A percentile compares a stretch with the other conserved stretches of the same genome.
phyloP scores from a whole-genome alignment of 1,284 basidiomycete species.

The Rhodotorula mucilaginosa region DNA sequence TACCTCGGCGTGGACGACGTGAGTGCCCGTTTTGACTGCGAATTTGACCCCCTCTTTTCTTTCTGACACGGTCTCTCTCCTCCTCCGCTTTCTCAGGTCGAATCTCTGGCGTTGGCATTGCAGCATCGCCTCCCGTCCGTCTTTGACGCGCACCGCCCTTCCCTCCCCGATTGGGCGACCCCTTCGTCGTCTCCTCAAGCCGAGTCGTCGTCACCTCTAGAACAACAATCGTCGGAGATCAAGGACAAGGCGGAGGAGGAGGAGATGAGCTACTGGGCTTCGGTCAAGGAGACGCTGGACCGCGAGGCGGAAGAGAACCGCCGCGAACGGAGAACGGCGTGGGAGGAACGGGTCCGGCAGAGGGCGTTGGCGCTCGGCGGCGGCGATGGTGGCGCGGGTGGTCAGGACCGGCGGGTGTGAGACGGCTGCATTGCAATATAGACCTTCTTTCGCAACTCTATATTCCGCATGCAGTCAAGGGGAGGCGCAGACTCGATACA shows the following conservation, averaged over 20 bases:
- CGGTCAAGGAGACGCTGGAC: slow-evolving; percentile 35
- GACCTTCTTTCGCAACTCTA: too few species aligned
- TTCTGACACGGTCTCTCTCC: neutral
- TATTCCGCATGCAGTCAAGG: too few species aligned
- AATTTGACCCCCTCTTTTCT: neutral
- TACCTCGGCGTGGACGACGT: slow-evolving; percentile 33
- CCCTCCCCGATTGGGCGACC: slow-evolving; percentile 26
- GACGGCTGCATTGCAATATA: too few species aligned
- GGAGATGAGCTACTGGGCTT: slow-evolving; percentile 33
- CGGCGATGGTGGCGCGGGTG: neutral
- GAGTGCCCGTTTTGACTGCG: slow-evolving; percentile 1
- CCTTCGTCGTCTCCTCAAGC: slow-evolving; percentile 2
- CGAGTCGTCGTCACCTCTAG: neutral
- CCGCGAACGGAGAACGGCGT: slow-evolving; percentile 10
- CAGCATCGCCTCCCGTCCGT: slow-evolving; percentile 14
- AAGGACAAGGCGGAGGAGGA: slow-evolving; percentile 6
- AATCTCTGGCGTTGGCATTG: slow-evolving; percentile 25
- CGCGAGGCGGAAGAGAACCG: slow-evolving; percentile 33
- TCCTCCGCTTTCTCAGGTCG: slow-evolving; percentile 12
- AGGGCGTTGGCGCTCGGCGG: neutral
- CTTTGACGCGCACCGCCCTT: slow-evolving; percentile 16
- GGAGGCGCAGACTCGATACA: neutral
- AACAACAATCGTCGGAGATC: neutral
- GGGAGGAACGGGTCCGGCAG: slow-evolving; percentile 15
- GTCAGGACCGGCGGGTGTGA: neutral